These are phyloP conservation scores for Primulina tabacum DNA, from an alignment of 257 asterid species.

Conservation along the genomic window DNA sequence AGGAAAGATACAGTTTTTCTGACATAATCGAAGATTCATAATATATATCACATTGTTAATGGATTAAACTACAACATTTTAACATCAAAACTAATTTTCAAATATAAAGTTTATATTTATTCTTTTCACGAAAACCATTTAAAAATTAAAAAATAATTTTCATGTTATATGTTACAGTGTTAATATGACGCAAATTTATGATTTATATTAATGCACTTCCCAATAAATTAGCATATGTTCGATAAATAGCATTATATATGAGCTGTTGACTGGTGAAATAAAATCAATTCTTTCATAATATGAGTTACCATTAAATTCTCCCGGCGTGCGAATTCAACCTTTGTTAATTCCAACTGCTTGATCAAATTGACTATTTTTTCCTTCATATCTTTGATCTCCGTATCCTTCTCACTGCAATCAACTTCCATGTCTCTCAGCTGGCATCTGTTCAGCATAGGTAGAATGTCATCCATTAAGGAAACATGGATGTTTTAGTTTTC, in stretches of 20 bases:
- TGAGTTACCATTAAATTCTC: slow-evolving; percentile 67
- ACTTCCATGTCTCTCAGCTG: slow-evolving; percentile 75
- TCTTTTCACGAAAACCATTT: no score
- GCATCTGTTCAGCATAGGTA: slow-evolving; percentile 43
- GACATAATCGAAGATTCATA: no score
- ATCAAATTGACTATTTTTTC: slow-evolving; percentile 74
- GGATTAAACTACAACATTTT: no score
- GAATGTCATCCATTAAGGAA: slow-evolving; percentile 13
- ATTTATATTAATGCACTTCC: neutral
- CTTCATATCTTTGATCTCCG: slow-evolving; percentile 81
- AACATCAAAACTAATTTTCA: no score
- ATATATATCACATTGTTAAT: no score
- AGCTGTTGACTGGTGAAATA: neutral
- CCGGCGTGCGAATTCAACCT: slow-evolving; percentile 58
- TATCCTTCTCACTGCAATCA: slow-evolving; percentile 81
- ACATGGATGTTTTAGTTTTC: neutral
- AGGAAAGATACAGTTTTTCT: no score
- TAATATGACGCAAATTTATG: no score
- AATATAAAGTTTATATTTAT: no score
- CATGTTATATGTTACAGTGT: no score
- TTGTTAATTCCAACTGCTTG: slow-evolving; percentile 62
- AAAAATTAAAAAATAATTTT: no score
- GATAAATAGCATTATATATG: no score
- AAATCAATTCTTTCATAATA: neutral
- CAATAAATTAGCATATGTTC: neutral